These are phyloP conservation scores for Trichoderma cornu-damae DNA, from an alignment of 2,329 filamentous ascomycete genomes.

Conservation along the genomic window DNA sequence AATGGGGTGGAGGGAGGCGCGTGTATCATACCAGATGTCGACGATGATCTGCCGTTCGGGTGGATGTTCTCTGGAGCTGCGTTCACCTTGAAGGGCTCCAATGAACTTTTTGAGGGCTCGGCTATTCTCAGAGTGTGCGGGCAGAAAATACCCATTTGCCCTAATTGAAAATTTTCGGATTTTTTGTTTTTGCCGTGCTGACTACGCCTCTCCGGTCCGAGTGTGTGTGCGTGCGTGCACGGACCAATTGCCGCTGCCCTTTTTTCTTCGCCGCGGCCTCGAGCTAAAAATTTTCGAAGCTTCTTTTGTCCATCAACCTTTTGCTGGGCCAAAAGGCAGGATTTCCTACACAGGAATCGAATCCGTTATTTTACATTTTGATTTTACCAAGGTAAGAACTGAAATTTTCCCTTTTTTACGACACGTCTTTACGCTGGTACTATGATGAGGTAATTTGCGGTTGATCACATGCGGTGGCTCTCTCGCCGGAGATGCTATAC, in stretches of 20 bases:
- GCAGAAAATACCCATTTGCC: conserved; percentile 39
- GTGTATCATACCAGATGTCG: conserved; percentile 38
- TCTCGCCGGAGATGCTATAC: conserved; percentile 86
- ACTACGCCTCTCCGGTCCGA: background rate
- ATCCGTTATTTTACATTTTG: background rate
- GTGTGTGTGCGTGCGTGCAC: conserved; percentile 11
- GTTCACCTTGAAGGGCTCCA: conserved; percentile 36
- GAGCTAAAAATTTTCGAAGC: conserved; percentile 17
- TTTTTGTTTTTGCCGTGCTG: conserved; percentile 28
- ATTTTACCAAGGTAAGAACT: conserved; percentile 30
- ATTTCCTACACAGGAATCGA: background rate
- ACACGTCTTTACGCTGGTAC: conserved; percentile 22
- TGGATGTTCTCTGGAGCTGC: conserved; percentile 36
- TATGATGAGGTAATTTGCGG: conserved; percentile 99
- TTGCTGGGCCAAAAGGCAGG: background rate
- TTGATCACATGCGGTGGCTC: conserved; percentile 82
- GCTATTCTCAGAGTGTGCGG: conserved; percentile 36
- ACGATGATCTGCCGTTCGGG: conserved; percentile 36
- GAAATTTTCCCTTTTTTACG: conserved; percentile 13
- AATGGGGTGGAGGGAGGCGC: conserved; percentile 25
- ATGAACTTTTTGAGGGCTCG: conserved; percentile 40
- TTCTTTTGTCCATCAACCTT: background rate
- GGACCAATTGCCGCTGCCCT: conserved; percentile 15
- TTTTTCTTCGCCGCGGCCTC: conserved; percentile 7
- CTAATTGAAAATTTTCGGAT: conserved; percentile 36